Conservation (phyloP, 192 early-diverging fungal genomes). For the Entophlyctis helioformis region DNA sequence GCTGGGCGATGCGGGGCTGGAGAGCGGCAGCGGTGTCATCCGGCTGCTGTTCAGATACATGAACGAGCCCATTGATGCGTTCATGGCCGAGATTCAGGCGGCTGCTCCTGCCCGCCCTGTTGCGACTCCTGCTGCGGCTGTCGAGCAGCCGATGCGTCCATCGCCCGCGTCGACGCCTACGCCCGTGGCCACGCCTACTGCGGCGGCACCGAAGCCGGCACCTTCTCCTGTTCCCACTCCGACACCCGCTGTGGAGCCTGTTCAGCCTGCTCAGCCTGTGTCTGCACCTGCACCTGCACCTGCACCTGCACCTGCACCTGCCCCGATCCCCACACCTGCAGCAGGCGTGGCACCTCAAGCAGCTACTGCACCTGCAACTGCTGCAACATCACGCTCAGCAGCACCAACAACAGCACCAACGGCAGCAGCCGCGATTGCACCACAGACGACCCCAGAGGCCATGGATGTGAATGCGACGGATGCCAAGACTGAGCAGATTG, state of each 20-base stretch:
- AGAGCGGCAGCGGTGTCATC: conserved; percentile 54
- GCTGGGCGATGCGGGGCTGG: conserved; percentile 54
- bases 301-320: too few species aligned
- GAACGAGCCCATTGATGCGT: conserved; percentile 31
- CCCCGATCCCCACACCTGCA: too few species aligned
- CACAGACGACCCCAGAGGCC: background rate
- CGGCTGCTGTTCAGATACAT: conserved; percentile 54
- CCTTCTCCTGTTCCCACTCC: background rate
- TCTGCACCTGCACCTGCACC: too few species aligned
- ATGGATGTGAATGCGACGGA: background rate
- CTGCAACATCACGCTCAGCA: too few species aligned
- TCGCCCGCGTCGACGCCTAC: background rate
- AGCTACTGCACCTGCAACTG: too few species aligned
- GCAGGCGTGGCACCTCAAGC: too few species aligned
- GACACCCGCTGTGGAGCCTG: background rate
- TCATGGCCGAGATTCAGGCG: conserved; percentile 30
- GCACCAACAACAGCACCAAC: too few species aligned
- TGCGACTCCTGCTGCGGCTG: background rate
- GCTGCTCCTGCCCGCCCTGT: background rate
- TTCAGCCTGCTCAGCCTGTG: background rate
- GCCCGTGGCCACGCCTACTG: background rate
- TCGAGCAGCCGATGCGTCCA: too few species aligned
- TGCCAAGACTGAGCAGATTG: background rate
- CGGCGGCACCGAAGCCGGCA: background rate
- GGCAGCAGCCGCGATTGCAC: background rate